A percentile compares a stretch with the other conserved stretches of the same genome.
Evolutionary conservation across 108 stramenopile genomes (phyloP).

Genomic region (Nannochloropsis salina): DNA sequence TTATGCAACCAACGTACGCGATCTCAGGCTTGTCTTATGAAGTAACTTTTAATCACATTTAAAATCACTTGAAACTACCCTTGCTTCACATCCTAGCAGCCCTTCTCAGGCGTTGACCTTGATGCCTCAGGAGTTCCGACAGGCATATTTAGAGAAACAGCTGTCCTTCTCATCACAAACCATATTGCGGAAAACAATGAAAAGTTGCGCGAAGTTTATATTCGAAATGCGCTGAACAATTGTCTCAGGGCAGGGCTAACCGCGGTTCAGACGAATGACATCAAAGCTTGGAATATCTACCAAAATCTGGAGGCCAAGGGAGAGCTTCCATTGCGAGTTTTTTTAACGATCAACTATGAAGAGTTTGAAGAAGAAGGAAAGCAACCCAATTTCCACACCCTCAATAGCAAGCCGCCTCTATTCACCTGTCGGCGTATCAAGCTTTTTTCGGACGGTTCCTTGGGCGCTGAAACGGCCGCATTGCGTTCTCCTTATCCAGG

Average conservation of each 20-base stretch:
- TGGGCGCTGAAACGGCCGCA: constrained; percentile 56
- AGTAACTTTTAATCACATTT: too few species aligned
- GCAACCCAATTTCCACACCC: neutral
- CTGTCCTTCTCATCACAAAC: constrained; percentile 39
- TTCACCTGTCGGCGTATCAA: constrained; percentile 47
- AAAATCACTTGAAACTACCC: too few species aligned
- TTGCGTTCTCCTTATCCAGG: constrained; percentile 38
- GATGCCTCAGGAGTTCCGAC: constrained; percentile 18
- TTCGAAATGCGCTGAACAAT: constrained; percentile 41
- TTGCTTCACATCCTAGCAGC: too few species aligned
- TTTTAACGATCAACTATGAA: constrained; percentile 41
- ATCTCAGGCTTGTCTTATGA: too few species aligned
- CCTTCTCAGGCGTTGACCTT: too few species aligned
- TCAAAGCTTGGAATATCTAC: constrained; percentile 42
- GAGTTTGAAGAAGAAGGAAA: constrained; percentile 32
- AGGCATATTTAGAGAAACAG: constrained; percentile 45
- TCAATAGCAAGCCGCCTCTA: neutral
- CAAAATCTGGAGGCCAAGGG: constrained; percentile 28
- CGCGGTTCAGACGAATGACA: constrained; percentile 54
- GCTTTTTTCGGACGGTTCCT: constrained; percentile 51
- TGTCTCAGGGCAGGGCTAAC: constrained; percentile 48
- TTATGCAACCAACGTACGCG: too few species aligned
- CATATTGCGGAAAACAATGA: constrained; percentile 10
- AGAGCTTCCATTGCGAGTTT: constrained; percentile 45
- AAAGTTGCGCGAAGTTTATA: constrained; percentile 5